Conservation (phyloP, 495 filamentous ascomycete species). For the Zalerion maritima region DNA sequence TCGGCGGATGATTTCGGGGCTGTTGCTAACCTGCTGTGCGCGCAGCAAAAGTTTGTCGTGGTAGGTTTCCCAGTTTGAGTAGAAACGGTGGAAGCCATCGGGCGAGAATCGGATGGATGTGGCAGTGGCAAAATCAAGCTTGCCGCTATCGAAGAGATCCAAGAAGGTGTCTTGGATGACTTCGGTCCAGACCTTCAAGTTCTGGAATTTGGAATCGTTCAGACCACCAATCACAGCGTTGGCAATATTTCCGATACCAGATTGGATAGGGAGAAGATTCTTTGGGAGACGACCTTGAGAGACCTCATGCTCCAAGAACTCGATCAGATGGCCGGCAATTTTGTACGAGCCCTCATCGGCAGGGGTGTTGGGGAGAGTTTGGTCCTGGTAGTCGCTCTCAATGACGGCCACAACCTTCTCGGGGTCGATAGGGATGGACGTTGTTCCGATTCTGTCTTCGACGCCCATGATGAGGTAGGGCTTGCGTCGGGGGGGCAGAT, state of each 20-base stretch:
- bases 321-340: constrained; percentile 71
- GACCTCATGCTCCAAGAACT: constrained; percentile 75
- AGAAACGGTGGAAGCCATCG: constrained; percentile 85
- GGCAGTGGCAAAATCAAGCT: constrained; percentile 82
- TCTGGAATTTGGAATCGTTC: constrained; percentile 67
- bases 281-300: constrained; percentile 57
- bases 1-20: constrained; percentile 84
- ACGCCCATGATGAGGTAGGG: constrained; percentile 73
- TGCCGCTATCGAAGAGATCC: constrained; percentile 81
- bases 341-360: constrained; percentile 56
- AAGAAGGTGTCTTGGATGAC: constrained; percentile 90
- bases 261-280: constrained; percentile 72
- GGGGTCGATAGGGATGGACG: constrained; percentile 75
- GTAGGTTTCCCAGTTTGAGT: constrained; percentile 71
- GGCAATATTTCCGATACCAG: constrained; percentile 87
- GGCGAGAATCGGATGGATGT: constrained; percentile 88
- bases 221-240: constrained; percentile 85
- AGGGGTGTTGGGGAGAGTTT: constrained; percentile 62
- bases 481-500: constrained; percentile 66
- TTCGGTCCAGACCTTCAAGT: constrained; percentile 88
- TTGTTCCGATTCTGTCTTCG: constrained; percentile 69
- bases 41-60: constrained; percentile 73
- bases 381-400: constrained; percentile 71
- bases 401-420: constrained; percentile 80
- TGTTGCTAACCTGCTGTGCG: constrained; percentile 78